phyloP scores from a whole-genome alignment of 2,329 filamentous ascomycete genomes.

The Neonectria sp. region DNA sequence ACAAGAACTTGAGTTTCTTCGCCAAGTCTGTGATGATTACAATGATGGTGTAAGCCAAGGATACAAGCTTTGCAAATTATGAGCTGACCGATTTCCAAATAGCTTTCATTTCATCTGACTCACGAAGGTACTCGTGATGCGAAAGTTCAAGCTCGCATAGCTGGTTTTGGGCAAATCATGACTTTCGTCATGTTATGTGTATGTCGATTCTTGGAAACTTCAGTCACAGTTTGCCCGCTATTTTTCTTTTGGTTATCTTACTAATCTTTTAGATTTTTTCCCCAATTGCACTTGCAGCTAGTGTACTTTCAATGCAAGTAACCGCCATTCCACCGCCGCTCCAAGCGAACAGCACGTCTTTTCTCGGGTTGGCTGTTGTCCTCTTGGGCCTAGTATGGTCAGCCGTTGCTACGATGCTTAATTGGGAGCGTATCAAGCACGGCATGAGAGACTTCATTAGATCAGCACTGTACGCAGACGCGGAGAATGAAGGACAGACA shows the following conservation, averaged over 20 bases:
- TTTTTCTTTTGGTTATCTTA: not conserved
- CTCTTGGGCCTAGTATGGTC: not conserved
- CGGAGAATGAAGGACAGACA: not conserved
- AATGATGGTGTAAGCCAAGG: not conserved
- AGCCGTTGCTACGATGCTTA: not conserved
- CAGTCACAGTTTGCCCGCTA: too few species aligned
- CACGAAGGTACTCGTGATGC: not conserved
- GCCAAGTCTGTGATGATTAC: not conserved
- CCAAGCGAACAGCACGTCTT: constrained; percentile 9
- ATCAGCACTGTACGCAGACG: not conserved
- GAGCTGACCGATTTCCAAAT: not conserved
- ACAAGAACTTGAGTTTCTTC: not conserved
- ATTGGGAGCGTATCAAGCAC: not conserved
- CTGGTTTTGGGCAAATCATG: not conserved
- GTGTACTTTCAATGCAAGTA: constrained; percentile 34
- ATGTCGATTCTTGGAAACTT: not conserved
- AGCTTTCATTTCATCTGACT: not conserved
- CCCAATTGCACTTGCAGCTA: constrained; percentile 1
- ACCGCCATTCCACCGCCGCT: constrained; percentile 22
- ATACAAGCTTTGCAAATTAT: too few species aligned
- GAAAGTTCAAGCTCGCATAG: not conserved
- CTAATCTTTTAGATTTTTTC: constrained; percentile 5
- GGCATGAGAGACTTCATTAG: not conserved
- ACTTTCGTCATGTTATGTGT: not conserved
- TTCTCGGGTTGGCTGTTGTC: not conserved